phyloP scores from a whole-genome alignment of 305 asterid genomes.

The Lippia alba region DNA sequence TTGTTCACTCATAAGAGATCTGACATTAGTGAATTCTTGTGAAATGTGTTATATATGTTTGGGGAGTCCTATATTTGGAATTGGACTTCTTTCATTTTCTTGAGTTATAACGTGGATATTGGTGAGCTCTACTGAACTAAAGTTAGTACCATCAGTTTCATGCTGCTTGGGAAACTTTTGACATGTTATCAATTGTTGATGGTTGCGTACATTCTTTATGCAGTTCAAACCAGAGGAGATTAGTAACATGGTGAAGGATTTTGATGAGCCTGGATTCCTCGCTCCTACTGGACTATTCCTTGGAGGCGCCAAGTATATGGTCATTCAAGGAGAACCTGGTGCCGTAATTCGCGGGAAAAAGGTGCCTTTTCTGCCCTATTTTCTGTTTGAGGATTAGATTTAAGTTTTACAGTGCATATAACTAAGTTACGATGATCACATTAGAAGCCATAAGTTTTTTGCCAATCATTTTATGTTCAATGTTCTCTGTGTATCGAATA shows the following conservation, averaged over 20 bases:
- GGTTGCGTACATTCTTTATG: not conserved
- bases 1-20: not conserved
- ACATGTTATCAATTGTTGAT: not conserved
- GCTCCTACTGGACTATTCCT: slow-evolving; percentile 61
- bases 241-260: slow-evolving; percentile 47
- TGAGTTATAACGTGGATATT: not conserved
- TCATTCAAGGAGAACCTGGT: slow-evolving; percentile 58
- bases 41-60: not conserved
- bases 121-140: not conserved
- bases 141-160: not conserved
- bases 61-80: not conserved
- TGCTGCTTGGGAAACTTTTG: slow-evolving; percentile 5
- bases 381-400: not conserved
- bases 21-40: not conserved
- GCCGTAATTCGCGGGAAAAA: slow-evolving; percentile 64
- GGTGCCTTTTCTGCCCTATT: slow-evolving; percentile 25
- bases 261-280: slow-evolving; percentile 61
- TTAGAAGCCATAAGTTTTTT: not conserved
- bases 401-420: not conserved
- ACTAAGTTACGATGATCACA: not conserved
- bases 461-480: not conserved
- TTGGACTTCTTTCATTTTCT: not conserved
- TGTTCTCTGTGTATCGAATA: not conserved
- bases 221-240: slow-evolving; percentile 52
- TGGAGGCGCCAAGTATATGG: slow-evolving; percentile 56